Evolutionary conservation across 257 asterid species (phyloP), one percentile per base, ranked within the genome.

Genomic region (Solanum bulbocastanum): DNA sequence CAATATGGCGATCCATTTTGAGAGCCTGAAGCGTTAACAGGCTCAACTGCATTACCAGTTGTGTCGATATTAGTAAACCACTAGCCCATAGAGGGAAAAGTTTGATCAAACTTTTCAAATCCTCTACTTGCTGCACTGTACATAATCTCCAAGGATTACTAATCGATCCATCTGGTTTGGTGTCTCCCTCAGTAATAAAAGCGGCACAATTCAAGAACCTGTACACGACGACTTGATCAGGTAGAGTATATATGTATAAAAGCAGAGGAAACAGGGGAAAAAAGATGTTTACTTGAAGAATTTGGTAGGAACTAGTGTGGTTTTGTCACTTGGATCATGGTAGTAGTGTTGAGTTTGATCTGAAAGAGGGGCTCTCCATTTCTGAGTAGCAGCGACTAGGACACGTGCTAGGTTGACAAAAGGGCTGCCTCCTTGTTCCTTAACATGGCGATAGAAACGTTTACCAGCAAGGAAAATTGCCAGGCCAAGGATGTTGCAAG

Each of bases 151-250:
- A 91, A 35, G 92, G 92, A 65, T 87, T 86, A 27, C 74, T 18
- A 33, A 83, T 30, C 37, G 84, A 49, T 44, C 86, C 90, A 2
- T 89, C 88, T 71, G 89, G 35, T 11, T 25, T 56, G 4, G 83
- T 86, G 60, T 89, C 93, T 52, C 90, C 92, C 84, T 88, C 94
- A 1, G 87, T 90, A 88, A 65, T 88, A 81, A 93, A 65, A 27
- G 98, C 94, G 84, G 98, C 97, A 10, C 94, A 91, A 88, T 94
- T 94, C 83, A 95, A 87, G 86, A 94, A 95, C 93, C 98, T 93
- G 85, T 20, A 42, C 84, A 40, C 44, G 12, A 40, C 12, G 12
- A 40, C 44, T 40, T 40, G 44, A 40, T 40, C 44, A 40, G 44
- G 3, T 40, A 40, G 13, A 40, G 13, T 10, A 40, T 40, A 40